These are phyloP conservation scores for Hansenula sp. DNA, from an alignment of 1,139 yeast species.

Conservation along the genomic window DNA sequence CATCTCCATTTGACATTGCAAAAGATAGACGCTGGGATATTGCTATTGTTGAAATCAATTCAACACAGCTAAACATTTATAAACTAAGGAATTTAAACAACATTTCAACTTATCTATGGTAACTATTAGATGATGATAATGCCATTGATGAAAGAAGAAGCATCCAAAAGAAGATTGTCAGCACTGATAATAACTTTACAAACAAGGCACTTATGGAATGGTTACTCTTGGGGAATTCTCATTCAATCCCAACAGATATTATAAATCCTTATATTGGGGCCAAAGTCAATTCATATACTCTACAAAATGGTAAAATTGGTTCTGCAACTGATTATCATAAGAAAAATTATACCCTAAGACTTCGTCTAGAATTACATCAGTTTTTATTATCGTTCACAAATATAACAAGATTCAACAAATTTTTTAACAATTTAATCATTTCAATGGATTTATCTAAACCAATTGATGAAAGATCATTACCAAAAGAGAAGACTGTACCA, in stretches of 20 bases:
- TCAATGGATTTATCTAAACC: slow-evolving; percentile 38
- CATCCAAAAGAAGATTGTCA: neutral
- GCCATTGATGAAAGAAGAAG: neutral
- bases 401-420: slow-evolving; percentile 36
- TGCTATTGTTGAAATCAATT: slow-evolving; percentile 50
- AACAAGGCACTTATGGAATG: slow-evolving; percentile 1
- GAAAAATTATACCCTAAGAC: slow-evolving; percentile 27
- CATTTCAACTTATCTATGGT: neutral
- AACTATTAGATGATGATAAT: neutral
- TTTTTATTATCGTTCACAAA: slow-evolving; percentile 42
- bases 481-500: slow-evolving; percentile 33
- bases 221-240: neutral
- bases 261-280: slow-evolving; percentile 5
- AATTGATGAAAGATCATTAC: slow-evolving; percentile 30
- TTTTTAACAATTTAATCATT: slow-evolving; percentile 35
- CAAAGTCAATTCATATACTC: slow-evolving; percentile 6
- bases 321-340: slow-evolving; percentile 10
- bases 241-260: neutral
- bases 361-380: slow-evolving; percentile 40
- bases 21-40: slow-evolving; percentile 48
- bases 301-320: slow-evolving; percentile 9
- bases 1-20: slow-evolving; percentile 31
- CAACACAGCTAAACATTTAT: slow-evolving; percentile 51
- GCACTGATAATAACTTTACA: neutral
- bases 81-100: slow-evolving; percentile 20